phyloP scores from a whole-genome alignment of 768 basidiomycete genomes.

The Psilocybe cubensis region DNA sequence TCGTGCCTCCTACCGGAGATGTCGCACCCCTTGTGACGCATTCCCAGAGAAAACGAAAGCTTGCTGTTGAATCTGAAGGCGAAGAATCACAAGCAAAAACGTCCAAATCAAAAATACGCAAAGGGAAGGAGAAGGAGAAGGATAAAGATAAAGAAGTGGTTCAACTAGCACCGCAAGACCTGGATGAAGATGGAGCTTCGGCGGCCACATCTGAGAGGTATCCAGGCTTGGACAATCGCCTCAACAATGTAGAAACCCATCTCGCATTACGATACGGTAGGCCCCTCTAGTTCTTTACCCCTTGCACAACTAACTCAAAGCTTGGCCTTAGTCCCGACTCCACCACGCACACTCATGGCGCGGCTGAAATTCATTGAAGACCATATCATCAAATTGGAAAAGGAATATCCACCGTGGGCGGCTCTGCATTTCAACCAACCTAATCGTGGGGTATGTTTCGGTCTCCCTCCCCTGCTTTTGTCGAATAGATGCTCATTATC shows the following conservation, averaged over 20 bases:
- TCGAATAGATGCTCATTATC: not conserved
- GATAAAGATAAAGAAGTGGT: not conserved
- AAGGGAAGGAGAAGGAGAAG: constrained; percentile 6
- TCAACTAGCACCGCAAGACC: not conserved
- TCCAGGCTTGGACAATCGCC: constrained; percentile 65
- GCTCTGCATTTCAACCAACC: constrained; percentile 90
- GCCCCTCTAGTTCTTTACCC: constrained; percentile 8
- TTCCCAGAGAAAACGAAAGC: constrained; percentile 6
- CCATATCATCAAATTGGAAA: constrained; percentile 76
- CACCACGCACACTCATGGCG: constrained; percentile 63
- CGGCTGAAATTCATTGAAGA: constrained; percentile 77
- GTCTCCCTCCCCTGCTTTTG: not conserved
- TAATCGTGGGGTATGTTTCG: constrained; percentile 66
- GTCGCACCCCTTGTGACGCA: no score
- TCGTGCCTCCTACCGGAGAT: no score
- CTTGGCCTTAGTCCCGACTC: constrained; percentile 70
- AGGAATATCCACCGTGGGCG: constrained; percentile 86
- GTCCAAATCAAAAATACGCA: not conserved
- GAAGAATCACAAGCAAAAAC: constrained; percentile 1
- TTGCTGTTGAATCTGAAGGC: not conserved
- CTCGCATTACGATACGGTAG: constrained; percentile 75
- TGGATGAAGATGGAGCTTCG: constrained; percentile 14
- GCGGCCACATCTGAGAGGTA: constrained; percentile 44
- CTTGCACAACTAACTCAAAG: not conserved
- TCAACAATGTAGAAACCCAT: constrained; percentile 72